Base-by-base conservation (phyloP, 1,284 basidiomycete species). In the Ustilago xerochloae region DNA sequence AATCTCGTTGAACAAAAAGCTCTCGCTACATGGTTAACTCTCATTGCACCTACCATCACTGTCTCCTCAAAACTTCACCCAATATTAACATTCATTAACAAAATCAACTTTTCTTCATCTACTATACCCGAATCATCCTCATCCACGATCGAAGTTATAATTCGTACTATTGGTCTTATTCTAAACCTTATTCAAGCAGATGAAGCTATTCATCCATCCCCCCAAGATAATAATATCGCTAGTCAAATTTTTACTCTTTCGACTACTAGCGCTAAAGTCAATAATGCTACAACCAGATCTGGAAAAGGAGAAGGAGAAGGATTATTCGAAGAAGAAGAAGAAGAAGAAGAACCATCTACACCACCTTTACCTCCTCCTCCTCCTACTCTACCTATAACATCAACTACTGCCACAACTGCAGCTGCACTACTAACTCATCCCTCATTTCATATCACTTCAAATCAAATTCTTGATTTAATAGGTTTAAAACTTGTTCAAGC, bases 1-100 rank as follows among this genome's bases (percentile, higher is more conserved):
- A n/a, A n/a, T n/a, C n/a, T n/a, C n/a, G n/a, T n/a, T n/a, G 66
- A 69, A 6, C 66, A 69, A 33, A 69, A 69, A 35, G 60, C 56
- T 6, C 10, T 69, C 0, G 66, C 60, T 10, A 47, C 55, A 4
- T 69, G 61, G 60, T 9, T 63, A 10, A 43, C 29, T 18, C 48
- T 69, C 9, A 26, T 57, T 8, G 56, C 60, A 1, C 55, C 51
- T 0, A 20, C 35, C 7, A 16, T 16, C 8, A 15, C 30, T 20
- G 10, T 22, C 6, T 29, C 30, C 8, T 28, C 20, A 3, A 16
- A 6, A 4, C 28, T 30, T 2, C 26, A 48, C 26, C 47, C 57
- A 1, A 49, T 60, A 33, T 39, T 64, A 7, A 16, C 6, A 9
- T 64, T 70, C 9, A 36, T 70, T 1, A 49, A 56, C 16, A 26